A percentile compares a stretch with the other conserved stretches of the same genome.
These are phyloP conservation scores for Mucor velutinosus DNA, from an alignment of 371 early-diverging fungal species.

Conservation along the genomic window DNA sequence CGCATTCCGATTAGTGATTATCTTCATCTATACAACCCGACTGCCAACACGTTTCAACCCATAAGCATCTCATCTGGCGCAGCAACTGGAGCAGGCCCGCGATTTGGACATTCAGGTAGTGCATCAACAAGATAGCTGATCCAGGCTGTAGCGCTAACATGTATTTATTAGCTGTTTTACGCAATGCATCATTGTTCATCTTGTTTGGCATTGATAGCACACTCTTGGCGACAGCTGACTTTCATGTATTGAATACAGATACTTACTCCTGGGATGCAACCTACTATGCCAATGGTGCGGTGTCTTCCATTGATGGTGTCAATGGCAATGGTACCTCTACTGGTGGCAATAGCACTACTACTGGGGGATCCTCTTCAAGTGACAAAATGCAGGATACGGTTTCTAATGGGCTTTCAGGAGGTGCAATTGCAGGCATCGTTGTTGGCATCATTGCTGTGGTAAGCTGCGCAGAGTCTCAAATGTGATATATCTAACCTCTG, in stretches of 20 bases:
- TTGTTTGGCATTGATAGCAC: constrained; percentile 14
- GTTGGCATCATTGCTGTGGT: constrained; percentile 11
- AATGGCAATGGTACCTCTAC: background rate
- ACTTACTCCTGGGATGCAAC: constrained; percentile 1
- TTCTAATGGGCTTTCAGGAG: background rate
- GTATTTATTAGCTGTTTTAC: constrained; percentile 4
- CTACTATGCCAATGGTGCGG: background rate
- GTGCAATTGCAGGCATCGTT: constrained; percentile 17
- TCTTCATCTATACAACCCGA: constrained; percentile 4
- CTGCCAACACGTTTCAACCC: constrained; percentile 1
- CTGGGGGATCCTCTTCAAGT: background rate
- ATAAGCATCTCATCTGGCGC: background rate
- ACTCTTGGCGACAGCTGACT: background rate
- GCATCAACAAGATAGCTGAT: background rate
- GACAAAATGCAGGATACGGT: background rate
- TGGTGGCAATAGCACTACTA: background rate
- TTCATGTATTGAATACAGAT: constrained; percentile 4
- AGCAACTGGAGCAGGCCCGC: constrained; percentile 9
- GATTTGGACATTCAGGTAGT: constrained; percentile 14
- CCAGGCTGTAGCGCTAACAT: background rate
- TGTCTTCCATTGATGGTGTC: background rate
- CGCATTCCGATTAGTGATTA: constrained; percentile 12
- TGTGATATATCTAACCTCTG: background rate
- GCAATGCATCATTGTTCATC: constrained; percentile 3
- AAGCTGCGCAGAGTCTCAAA: background rate